A percentile compares a stretch with the other conserved stretches of the same genome.
Conservation (phyloP, 208 protist species). For the Angomonas deanei region DNA sequence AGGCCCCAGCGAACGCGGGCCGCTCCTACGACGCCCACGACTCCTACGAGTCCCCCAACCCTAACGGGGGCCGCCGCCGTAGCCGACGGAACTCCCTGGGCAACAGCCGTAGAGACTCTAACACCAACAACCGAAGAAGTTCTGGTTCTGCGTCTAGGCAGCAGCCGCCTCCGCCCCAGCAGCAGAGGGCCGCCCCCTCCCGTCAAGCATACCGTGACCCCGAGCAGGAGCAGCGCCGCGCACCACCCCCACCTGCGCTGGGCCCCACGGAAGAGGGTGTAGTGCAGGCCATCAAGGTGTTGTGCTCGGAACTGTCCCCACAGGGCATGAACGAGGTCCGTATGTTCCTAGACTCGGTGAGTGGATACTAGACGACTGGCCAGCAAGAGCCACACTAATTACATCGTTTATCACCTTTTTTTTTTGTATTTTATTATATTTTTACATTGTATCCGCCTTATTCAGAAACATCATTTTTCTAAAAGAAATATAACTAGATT, state of each 20-base stretch:
- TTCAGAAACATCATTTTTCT: constrained; percentile 6
- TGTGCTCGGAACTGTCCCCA: constrained; percentile 63
- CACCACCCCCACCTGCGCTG: constrained; percentile 11
- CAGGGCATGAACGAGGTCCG: constrained; percentile 58
- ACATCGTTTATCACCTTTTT: constrained; percentile 4
- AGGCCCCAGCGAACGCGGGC: constrained; percentile 13
- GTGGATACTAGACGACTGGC: constrained; percentile 7
- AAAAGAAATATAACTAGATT: not conserved
- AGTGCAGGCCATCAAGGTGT: constrained; percentile 75
- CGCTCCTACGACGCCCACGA: not conserved
- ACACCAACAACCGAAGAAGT: not conserved
- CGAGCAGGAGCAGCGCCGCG: constrained; percentile 6
- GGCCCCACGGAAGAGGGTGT: constrained; percentile 71
- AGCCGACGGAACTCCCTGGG: not conserved
- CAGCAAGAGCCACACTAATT: not conserved
- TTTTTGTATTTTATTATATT: not conserved
- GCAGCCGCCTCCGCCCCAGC: not conserved
- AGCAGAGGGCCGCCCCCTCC: not conserved
- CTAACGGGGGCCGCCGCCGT: not conserved
- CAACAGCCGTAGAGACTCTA: not conserved
- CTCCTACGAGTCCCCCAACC: not conserved
- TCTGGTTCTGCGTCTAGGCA: not conserved
- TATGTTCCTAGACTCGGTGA: constrained; percentile 66
- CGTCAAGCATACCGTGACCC: constrained; percentile 4
- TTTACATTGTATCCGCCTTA: no score